Percentiles rank a stretch among this genome's conserved stretches.
These are phyloP conservation scores for Trifolium pratense DNA, from an alignment of 306 rosid species.

Conservation along the genomic window DNA sequence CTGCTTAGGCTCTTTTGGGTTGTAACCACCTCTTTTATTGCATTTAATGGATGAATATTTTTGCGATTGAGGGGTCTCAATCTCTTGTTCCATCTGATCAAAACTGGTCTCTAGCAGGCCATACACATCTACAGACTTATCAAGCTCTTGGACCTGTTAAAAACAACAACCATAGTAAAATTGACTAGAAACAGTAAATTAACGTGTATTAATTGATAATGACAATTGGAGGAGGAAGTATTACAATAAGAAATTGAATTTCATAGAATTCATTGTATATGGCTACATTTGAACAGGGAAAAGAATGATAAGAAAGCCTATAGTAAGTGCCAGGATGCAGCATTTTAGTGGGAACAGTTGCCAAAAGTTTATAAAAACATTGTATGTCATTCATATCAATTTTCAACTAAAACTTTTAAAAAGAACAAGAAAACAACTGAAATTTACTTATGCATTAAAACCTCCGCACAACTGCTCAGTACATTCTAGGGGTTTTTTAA, in stretches of 20 bases:
- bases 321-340: background rate
- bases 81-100: slow-evolving; percentile 41
- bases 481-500: slow-evolving; percentile 18
- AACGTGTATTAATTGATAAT: background rate
- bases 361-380: background rate
- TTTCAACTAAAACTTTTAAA: background rate
- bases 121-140: slow-evolving; percentile 63
- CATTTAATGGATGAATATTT: slow-evolving; percentile 48
- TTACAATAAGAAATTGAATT: slow-evolving; percentile 6
- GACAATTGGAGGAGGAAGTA: slow-evolving; percentile 9
- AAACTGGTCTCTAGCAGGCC: slow-evolving; percentile 58
- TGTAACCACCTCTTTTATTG: slow-evolving; percentile 48
- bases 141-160: slow-evolving; percentile 64
- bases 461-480: background rate
- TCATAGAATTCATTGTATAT: slow-evolving; percentile 1
- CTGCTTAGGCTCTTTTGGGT: slow-evolving; percentile 52
- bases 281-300: background rate
- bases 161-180: slow-evolving; percentile 10
- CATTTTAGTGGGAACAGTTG: slow-evolving; percentile 16
- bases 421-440: background rate
- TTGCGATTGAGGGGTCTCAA: slow-evolving; percentile 36
- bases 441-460: slow-evolving; percentile 28
- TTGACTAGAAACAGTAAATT: background rate
- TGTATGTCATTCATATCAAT: slow-evolving; percentile 8
- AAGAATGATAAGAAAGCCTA: background rate